Conservation (phyloP, 2,329 filamentous ascomycete species). For the Arthroderma sp. region DNA sequence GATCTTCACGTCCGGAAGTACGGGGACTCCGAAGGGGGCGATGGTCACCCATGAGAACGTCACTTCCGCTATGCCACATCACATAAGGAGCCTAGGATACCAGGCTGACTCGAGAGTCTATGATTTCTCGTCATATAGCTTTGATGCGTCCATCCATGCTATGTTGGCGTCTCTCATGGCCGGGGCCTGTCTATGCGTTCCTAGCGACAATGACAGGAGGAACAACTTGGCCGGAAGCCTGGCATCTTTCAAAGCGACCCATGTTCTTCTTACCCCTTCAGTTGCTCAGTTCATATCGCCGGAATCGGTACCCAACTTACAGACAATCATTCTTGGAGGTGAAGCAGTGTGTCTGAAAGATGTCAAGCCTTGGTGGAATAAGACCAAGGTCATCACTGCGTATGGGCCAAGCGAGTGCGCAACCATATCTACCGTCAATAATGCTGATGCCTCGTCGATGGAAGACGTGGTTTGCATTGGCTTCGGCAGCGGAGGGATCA, state of each 20-base stretch:
- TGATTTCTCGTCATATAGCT: conserved; percentile 36
- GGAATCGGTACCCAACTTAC: conserved; percentile 27
- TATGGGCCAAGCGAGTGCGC: no score
- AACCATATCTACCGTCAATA: no score
- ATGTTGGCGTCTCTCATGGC: conserved; percentile 24
- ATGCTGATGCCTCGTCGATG: no score
- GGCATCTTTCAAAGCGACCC: conserved; percentile 37
- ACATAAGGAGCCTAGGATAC: conserved; percentile 37
- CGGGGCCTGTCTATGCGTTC: conserved; percentile 35
- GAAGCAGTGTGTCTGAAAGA: no score
- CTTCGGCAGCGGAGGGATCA: no score
- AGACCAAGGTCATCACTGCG: no score
- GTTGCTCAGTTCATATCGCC: conserved; percentile 35
- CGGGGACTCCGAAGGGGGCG: conserved; percentile 73
- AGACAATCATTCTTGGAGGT: conserved; percentile 25
- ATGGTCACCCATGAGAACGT: conserved; percentile 53
- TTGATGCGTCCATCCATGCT: conserved; percentile 31
- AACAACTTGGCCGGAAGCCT: conserved; percentile 38
- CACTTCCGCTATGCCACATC: conserved; percentile 18
- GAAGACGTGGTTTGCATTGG: no score
- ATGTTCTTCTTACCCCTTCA: conserved; percentile 45
- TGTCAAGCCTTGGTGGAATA: no score
- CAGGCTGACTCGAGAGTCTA: conserved; percentile 18
- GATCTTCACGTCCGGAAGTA: conserved; percentile 75
- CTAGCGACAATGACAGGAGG: conserved; percentile 32